phyloP scores from a whole-genome alignment of 768 basidiomycete genomes.

The Tulasnella sp. region DNA sequence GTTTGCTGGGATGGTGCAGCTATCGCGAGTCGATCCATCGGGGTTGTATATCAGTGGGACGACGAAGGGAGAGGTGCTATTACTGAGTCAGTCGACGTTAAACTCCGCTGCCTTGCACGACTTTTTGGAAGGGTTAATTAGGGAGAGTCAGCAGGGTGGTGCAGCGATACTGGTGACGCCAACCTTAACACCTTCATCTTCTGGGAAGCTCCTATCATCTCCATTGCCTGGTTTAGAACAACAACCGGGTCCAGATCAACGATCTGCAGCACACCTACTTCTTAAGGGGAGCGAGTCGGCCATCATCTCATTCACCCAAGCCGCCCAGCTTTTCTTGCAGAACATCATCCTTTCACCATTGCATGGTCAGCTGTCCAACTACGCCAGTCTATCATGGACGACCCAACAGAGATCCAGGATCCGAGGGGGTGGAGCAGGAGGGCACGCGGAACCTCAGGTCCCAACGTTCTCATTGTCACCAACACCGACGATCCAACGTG shows the following conservation, averaged over 20 bases:
- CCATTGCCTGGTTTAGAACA: neutral
- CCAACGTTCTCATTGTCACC: constrained; percentile 92
- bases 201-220: neutral
- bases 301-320: constrained; percentile 51
- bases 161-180: neutral
- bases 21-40: constrained; percentile 43
- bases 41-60: constrained; percentile 47
- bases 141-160: constrained; percentile 14
- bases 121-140: constrained; percentile 37
- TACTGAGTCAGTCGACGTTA: constrained; percentile 75
- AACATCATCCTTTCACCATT: constrained; percentile 78
- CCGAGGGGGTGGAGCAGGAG: constrained; percentile 38
- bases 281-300: constrained; percentile 46
- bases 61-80: constrained; percentile 51
- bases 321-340: constrained; percentile 71
- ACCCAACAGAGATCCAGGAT: constrained; percentile 38
- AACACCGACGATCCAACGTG: constrained; percentile 74
- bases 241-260: neutral
- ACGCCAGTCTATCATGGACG: constrained; percentile 64
- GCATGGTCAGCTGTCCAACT: constrained; percentile 55
- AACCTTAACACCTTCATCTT: neutral
- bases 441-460: constrained; percentile 41
- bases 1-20: constrained; percentile 48
- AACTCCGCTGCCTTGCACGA: constrained; percentile 68
- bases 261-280: constrained; percentile 25